Evolutionary conservation across 768 basidiomycete genomes (phyloP).

Genomic region (Peribolospora baueri): DNA sequence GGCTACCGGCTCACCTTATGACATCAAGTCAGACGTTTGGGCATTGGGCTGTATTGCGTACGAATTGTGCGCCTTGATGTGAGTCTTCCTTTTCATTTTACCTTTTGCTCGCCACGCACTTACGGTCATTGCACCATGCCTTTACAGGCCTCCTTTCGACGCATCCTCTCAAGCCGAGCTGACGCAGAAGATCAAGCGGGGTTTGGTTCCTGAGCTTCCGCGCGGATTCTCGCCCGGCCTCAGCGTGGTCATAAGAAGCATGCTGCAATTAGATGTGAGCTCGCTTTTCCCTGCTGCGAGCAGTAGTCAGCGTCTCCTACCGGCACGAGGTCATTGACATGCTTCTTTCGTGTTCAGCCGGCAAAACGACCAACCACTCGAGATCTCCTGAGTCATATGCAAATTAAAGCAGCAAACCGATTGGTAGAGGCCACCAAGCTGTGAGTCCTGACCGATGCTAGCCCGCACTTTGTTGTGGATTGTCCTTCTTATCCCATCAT

Average conservation of each 20-base stretch:
- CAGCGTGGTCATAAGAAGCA: constrained; percentile 51
- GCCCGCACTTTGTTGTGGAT: too few species aligned
- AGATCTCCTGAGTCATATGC: too few species aligned
- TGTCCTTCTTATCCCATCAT: too few species aligned
- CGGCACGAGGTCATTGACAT: neutral
- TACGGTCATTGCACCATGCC: neutral
- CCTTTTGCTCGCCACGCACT: neutral
- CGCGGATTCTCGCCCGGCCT: constrained; percentile 53
- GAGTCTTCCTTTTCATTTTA: constrained; percentile 7
- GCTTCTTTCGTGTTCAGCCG: neutral
- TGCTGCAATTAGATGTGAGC: constrained; percentile 61
- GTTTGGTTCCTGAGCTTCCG: constrained; percentile 73
- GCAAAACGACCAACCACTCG: too few species aligned
- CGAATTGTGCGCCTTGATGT: constrained; percentile 76
- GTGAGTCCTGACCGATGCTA: too few species aligned
- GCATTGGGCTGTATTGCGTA: constrained; percentile 89
- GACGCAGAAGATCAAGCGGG: constrained; percentile 52
- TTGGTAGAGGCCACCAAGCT: too few species aligned
- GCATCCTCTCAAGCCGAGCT: constrained; percentile 72
- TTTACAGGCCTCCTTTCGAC: constrained; percentile 47
- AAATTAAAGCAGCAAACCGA: too few species aligned
- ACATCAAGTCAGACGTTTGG: constrained; percentile 97
- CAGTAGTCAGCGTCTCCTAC: neutral
- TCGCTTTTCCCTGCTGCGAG: neutral
- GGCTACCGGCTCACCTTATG: constrained; percentile 90